A percentile compares a stretch with the other conserved stretches of the same genome.
Conservation (phyloP, 345 rosid species). For the Salix purpurea region DNA sequence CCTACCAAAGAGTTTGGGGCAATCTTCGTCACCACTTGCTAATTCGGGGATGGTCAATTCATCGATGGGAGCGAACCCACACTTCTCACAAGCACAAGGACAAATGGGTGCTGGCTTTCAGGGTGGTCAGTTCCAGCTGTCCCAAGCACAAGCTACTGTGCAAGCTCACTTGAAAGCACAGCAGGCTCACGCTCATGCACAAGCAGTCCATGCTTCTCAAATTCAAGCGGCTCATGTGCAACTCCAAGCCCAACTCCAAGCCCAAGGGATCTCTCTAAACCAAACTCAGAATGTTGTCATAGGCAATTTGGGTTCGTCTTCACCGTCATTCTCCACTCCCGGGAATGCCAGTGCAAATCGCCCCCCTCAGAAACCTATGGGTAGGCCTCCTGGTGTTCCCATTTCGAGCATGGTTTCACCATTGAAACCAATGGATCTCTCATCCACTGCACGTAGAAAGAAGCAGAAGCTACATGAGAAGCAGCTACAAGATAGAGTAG, state of each 20-base stretch:
- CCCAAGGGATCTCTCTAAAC: slow-evolving; percentile 56
- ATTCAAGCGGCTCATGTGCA: slow-evolving; percentile 71
- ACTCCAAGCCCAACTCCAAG: slow-evolving; percentile 75
- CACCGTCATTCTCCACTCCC: slow-evolving; percentile 61
- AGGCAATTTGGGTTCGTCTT: slow-evolving; percentile 62
- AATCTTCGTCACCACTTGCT: slow-evolving; percentile 66
- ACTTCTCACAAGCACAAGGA: slow-evolving; percentile 48
- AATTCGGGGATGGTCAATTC: slow-evolving; percentile 66
- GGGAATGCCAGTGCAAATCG: slow-evolving; percentile 55
- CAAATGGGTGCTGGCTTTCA: slow-evolving; percentile 54
- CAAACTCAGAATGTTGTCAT: slow-evolving; percentile 53
- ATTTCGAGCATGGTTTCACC: slow-evolving; percentile 58
- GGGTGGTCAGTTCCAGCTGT: slow-evolving; percentile 59
- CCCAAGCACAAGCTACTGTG: slow-evolving; percentile 64
- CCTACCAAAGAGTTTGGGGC: slow-evolving; percentile 58
- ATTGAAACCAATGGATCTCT: slow-evolving; percentile 71
- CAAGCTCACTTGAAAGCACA: slow-evolving; percentile 52
- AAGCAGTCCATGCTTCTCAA: slow-evolving; percentile 41
- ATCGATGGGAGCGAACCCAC: slow-evolving; percentile 48
- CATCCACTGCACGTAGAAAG: slow-evolving; percentile 74
- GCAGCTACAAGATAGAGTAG: slow-evolving; percentile 90
- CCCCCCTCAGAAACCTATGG: slow-evolving; percentile 63
- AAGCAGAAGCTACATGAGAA: slow-evolving; percentile 96
- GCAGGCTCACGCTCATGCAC: slow-evolving; percentile 36
- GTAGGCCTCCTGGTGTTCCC: slow-evolving; percentile 71